Evolutionary conservation across 163 green algal species (phyloP).

Genomic region (Chlamydomonas reinhardtii): DNA sequence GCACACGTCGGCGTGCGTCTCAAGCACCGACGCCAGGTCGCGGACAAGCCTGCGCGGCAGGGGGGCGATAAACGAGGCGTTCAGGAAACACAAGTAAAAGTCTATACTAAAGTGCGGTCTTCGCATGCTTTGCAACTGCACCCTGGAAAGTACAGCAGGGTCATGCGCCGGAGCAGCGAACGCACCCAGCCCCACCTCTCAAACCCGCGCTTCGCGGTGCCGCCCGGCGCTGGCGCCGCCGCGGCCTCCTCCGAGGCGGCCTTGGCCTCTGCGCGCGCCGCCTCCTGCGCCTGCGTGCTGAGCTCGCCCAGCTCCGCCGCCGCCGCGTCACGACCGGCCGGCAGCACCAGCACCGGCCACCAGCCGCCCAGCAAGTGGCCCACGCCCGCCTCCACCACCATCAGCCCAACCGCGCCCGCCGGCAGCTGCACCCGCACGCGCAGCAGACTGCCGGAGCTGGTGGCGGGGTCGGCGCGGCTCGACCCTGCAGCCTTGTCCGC

Average conservation of each 20-base stretch:
- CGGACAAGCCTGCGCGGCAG: neutral
- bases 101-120: too few species aligned
- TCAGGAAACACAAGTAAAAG: too few species aligned
- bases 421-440: neutral
- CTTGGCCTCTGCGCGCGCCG: neutral
- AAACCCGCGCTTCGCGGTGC: too few species aligned
- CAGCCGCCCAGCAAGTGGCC: conserved; percentile 41
- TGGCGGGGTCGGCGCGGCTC: too few species aligned
- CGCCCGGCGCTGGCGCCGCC: too few species aligned
- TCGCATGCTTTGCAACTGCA: too few species aligned
- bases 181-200: too few species aligned
- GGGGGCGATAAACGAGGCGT: too few species aligned
- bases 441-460: neutral
- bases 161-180: too few species aligned
- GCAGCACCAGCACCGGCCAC: conserved; percentile 41
- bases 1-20: neutral
- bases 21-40: neutral
- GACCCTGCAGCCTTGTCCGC: too few species aligned
- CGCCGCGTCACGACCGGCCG: neutral
- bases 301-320: conserved; percentile 14
- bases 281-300: neutral
- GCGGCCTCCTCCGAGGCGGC: too few species aligned
- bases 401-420: neutral
- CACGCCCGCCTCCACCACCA: conserved; percentile 42
- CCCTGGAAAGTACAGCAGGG: too few species aligned